Evolutionary conservation across 345 rosid genomes (phyloP).

Genomic region (Pelargonium nanum): DNA sequence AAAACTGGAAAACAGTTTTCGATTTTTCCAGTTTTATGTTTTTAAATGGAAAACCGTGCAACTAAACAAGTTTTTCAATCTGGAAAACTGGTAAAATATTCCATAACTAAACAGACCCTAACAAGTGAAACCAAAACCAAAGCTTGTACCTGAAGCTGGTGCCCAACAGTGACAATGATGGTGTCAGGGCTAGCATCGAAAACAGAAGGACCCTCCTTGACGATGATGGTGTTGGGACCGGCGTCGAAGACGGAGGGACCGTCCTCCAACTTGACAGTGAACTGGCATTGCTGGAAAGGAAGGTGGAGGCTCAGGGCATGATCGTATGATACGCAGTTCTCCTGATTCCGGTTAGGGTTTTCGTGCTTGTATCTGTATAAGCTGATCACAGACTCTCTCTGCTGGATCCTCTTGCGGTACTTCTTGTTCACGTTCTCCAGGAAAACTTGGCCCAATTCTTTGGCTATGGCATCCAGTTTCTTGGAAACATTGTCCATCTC

Average conservation of each 20-base stretch:
- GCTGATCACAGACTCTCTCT: conserved; percentile 36
- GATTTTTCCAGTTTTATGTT: too few relatives aligned
- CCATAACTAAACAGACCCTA: too few relatives aligned
- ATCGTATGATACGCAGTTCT: conserved; percentile 14
- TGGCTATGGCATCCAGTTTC: conserved; percentile 42
- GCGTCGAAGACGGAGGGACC: conserved; percentile 36
- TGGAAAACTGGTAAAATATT: too few relatives aligned
- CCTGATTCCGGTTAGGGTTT: background rate
- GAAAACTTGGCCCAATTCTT: conserved; percentile 35
- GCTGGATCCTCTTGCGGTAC: conserved; percentile 18
- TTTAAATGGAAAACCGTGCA: too few relatives aligned
- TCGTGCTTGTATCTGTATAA: conserved; percentile 37
- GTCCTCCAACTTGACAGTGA: conserved; percentile 30
- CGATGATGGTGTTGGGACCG: conserved; percentile 24
- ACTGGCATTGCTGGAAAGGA: conserved; percentile 36
- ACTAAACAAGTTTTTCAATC: too few relatives aligned
- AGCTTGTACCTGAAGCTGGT: conserved; percentile 53
- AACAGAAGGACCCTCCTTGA: background rate
- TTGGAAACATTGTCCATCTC: conserved; percentile 46
- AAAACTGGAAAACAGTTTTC: too few relatives aligned
- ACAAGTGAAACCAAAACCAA: too few relatives aligned
- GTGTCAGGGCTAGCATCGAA: background rate
- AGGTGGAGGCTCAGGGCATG: conserved; percentile 47
- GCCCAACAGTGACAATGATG: conserved; percentile 48
- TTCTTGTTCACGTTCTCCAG: conserved; percentile 30